Percentiles rank a stretch among this genome's conserved stretches.
These are phyloP conservation scores for Podospora comata DNA, from an alignment of 495 filamentous ascomycete species.

Conservation along the genomic window DNA sequence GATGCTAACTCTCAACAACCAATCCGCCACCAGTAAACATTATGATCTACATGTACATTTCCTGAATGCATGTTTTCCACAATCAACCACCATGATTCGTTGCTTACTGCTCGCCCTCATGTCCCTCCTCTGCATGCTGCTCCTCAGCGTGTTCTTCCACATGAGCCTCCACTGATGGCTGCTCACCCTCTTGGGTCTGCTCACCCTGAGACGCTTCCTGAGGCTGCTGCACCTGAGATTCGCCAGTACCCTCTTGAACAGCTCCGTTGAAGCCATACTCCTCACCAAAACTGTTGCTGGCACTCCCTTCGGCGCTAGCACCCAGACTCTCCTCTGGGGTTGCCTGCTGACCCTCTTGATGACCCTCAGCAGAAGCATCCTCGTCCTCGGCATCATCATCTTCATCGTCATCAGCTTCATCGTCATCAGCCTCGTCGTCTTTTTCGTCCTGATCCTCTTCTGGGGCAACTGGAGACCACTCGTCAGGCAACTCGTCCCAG, in stretches of 20 bases:
- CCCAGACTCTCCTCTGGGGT: background rate
- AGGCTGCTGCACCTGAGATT: background rate
- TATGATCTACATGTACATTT: slow-evolving; percentile 1
- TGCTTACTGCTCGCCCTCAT: background rate
- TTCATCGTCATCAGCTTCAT: slow-evolving; percentile 12
- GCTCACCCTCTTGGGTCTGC: background rate
- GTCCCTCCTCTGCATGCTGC: background rate
- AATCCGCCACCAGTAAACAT: background rate
- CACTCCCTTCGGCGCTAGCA: background rate
- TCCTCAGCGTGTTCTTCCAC: background rate
- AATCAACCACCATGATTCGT: background rate
- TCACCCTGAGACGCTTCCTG: background rate
- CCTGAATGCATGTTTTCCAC: background rate
- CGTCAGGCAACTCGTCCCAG: background rate
- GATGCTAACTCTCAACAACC: background rate
- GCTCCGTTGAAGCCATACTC: background rate
- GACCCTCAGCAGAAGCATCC: background rate
- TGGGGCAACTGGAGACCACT: background rate
- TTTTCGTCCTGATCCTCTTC: background rate
- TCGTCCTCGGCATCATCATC: slow-evolving; percentile 1
- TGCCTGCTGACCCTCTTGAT: background rate
- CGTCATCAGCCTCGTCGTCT: slow-evolving; percentile 3
- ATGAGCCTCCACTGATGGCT: background rate
- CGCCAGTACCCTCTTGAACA: background rate
- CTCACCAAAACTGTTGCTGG: background rate